Evolutionary conservation across 2,329 filamentous ascomycete genomes (phyloP), one percentile per base, ranked within the genome.

Genomic region (Amauroascus niger): DNA sequence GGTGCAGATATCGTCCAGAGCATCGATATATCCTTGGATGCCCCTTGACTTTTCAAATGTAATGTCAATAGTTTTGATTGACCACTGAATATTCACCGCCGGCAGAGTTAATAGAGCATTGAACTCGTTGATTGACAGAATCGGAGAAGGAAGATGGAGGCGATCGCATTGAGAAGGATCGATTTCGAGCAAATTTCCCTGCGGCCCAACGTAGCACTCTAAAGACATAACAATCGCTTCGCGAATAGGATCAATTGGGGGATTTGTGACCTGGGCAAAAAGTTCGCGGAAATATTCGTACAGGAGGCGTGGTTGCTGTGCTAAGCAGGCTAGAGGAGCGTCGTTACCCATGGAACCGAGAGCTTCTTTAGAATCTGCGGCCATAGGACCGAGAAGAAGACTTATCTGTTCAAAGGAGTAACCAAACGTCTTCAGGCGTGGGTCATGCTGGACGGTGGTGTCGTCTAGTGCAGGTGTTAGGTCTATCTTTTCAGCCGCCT

Each of bases 201-300:
- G 91, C 44, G 91, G 91, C 47, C 91, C 91, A 62, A 97, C 87
- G 67, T 96, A 97, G 64, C 91, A 94, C 68, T 95, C 90, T 39
- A 97, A 75, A 53, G 91, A 96, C 91, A 97, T 97, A 71, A 97
- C 91, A 64, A 96, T 93, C 26, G 90, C 91, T 77, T 97, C 91
- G 71, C 91, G 81, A 63, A 97, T 97, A 30, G 91, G 91, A 66
- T 97, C 91, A 65, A 97, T 97, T 13, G 91, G 91, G 61, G 91
- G 91, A 71, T 97, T 97, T 58, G 91, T 97, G 69, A 97, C 91
- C 74, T 97, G 91, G 8, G 91, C 91, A 69, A 97, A 97, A 41
- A 97, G 83, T 75, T 97, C 88, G 58, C 91, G 84, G 84, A 97
- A 97, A 74, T 97, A 97, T 71, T 96, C 91, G 70, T 87, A 95